Base-by-base conservation (phyloP, 306 rosid species). In the Urtica urens region DNA sequence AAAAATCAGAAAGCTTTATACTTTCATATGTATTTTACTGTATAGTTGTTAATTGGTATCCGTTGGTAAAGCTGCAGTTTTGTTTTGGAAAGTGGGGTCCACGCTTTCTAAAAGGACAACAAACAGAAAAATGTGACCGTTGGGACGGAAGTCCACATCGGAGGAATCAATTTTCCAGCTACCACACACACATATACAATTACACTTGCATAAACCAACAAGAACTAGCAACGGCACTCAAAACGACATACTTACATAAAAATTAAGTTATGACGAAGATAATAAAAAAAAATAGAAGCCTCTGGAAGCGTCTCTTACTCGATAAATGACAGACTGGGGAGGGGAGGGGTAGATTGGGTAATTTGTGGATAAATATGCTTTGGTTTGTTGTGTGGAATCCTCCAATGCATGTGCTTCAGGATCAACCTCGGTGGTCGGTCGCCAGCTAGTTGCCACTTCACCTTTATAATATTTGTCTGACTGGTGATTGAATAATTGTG, bases 241-340 rank as follows among this genome's bases (percentile, higher is more conserved):
- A 15, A 18, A 7, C 10, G 5, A 20, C 3, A 20, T 21, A 22
- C 21, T 10, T 20, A 1, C 21, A 38, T 4, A 1, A 14, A 0
- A 14, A 14, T 5, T 4, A 38, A 11, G 17, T 5, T 5, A 14
- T 14, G 2, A 0, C 1, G 21, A 4, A 22, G 20, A 2, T n/a
- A 39, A 1, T 18, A 4, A 26, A 42, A 12, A 22, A 12, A 45
- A 13, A 23, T 13, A 11, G 35, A 48, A 48, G 2, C 21, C 23
- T 48, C 53, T 26, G 53, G 53, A 48, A 48, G 29, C 38, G 2
- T 48, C 53, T 27, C 7, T 22, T 23, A 14, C 7, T 1, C 10
- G 35, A 12, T n/a, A 47, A 26, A 48, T 48, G 53, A 48, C 53
- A 16, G 53, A 48, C 53, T 15, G 35, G 17, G 10, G 1, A 25